Evolutionary conservation across 139 green algal genomes (phyloP), one percentile per base, ranked within the genome.

Genomic region (Closterium sp.): DNA sequence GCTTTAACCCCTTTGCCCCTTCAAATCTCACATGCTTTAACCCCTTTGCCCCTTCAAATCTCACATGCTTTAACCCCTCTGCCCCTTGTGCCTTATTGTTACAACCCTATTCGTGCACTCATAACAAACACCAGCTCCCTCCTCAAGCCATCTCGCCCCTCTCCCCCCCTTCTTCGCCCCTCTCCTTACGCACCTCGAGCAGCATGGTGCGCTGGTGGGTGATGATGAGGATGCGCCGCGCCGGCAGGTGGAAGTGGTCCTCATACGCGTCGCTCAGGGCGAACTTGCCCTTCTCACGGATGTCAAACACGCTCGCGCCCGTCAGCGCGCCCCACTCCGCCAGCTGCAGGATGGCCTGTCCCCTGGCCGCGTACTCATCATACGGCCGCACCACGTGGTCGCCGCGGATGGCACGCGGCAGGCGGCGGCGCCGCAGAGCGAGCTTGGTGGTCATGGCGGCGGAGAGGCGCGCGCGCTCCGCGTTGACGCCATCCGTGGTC

Each of bases 221-320:
- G 88, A 98, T 93, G 45, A 99, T 89, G 30, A 96, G 88, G 42
- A 97, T 96, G 6, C 92, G 92, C n/a, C 95, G 91, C 1, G 95
- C 92, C 4, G 97, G 97, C 90, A 99, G 95, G 88, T 97, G 85
- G 90, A 97, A 96, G 93, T 99, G 97, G 85, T 96, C 93, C 92
- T 98, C 97, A 70, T 99, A 99, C 13, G 90, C 90, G 50, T 96
- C 95, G 10, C 45, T 91, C 0, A 30, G 29, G 86, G 89, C 89
- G 88, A 86, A 94, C 88, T 92, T 94, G 38, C 84, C 89, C n/a
- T 62, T 50, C 89, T 95, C 91, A 9, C 92, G 89, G 11, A 95
- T 85, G 38, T 50, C 38, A 31, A 89, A 91, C n/a, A 79, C n/a
- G 21, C 9, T 31, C 31, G 87, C n/a, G 19, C 89, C 92, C 27